Evolutionary conservation across 345 rosid species (phyloP).

Genomic region (Durio zibethinus): DNA sequence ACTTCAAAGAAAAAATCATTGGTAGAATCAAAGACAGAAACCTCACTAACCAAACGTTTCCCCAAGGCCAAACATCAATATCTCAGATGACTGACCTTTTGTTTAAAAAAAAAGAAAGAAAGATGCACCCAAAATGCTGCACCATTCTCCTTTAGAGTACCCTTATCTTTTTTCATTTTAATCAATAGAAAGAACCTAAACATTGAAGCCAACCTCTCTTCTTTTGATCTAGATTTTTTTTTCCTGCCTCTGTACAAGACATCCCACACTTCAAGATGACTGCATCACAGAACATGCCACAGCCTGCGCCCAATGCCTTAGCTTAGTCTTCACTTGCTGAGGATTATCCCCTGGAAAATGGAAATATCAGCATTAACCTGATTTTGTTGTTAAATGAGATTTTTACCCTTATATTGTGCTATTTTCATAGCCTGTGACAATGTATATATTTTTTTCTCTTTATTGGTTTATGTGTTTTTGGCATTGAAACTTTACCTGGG

Average conservation of each 20-base stretch:
- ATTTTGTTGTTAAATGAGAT: background rate
- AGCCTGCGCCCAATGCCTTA: constrained; percentile 98
- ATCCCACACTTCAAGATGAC: constrained; percentile 21
- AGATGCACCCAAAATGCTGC: background rate
- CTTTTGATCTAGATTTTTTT: background rate
- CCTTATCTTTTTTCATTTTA: background rate
- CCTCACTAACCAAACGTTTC: background rate
- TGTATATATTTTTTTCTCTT: background rate
- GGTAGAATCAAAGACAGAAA: background rate
- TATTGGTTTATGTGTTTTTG: background rate
- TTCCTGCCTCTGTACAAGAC: background rate
- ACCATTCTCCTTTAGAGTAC: background rate
- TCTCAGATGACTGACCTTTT: background rate
- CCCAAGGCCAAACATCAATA: background rate
- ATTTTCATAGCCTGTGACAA: background rate
- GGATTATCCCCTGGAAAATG: constrained; percentile 31
- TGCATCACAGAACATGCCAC: constrained; percentile 87
- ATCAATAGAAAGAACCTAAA: background rate
- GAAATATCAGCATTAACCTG: background rate
- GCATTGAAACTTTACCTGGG: constrained; percentile 45
- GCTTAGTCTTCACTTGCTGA: constrained; percentile 65
- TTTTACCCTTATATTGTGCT: background rate
- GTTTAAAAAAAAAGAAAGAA: background rate
- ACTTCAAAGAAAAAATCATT: background rate
- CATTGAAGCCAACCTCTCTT: background rate